Evolutionary conservation across 257 asterid genomes (phyloP), one percentile per base, ranked within the genome.

Genomic region (Nicotiana sylvestris): DNA sequence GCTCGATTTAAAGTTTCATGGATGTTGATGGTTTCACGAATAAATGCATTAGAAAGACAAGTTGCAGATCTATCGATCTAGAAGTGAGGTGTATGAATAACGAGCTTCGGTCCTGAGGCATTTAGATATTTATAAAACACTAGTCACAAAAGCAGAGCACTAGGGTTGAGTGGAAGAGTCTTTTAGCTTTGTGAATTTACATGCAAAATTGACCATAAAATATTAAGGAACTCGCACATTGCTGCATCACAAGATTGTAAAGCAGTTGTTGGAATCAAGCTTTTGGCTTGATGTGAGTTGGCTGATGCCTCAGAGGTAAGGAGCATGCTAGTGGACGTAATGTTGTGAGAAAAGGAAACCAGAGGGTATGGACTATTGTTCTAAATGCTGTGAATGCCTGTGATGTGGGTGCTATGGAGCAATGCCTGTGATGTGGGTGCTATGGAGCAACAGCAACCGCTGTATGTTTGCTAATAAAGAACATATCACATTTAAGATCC

Each of bases 221-320:
- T 69, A 37, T n/a, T n/a, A 9, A 37, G 32, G 77, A 69, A 37
- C 18, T 69, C 0, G 30, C 56, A 69, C 37, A 53, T 69, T 69
- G 56, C 56, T 69, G 77, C 56, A 69, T 69, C 18, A n/a, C 77
- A n/a, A 69, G 32, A 69, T n/a, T 16, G 8, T 69, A 69, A 37
- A 69, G 77, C 77, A 37, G 17, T 69, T 39, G 9, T n/a, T 55
- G 43, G 32, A 68, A 69, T 37, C 18, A 37, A 9, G 77, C 56
- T 17, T 69, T 69, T 69, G 77, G 57, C 77, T 69, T 69, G 33
- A 69, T 46, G 18, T 69, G 32, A 37, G 77, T 69, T 69, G 33
- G 32, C 56, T 39, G 77, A 32, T 69, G 77, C 77, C n/a, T 68
- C 32, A 68, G 17, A 37, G 56, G 9, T 64, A 64, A 64, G 37